Evolutionary conservation across 2,329 filamentous ascomycete genomes (phyloP).

Genomic region (Aspergillus nomiae): DNA sequence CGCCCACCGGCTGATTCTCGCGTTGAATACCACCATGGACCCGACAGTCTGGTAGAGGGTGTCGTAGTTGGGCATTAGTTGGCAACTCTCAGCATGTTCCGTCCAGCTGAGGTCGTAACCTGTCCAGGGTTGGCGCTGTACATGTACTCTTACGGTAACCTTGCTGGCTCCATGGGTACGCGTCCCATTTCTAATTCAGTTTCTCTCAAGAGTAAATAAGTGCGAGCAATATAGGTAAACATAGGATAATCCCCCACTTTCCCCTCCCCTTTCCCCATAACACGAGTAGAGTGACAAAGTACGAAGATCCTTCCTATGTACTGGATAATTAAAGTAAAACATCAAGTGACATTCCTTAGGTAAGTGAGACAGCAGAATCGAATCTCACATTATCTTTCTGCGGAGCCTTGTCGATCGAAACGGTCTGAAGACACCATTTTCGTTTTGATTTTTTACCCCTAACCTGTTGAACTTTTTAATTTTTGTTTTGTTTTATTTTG

Average conservation of each 20-base stretch:
- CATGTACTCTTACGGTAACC: slow-evolving; percentile 1
- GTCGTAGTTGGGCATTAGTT: slow-evolving; percentile 30
- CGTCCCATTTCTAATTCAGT: not conserved
- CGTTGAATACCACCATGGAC: slow-evolving; percentile 22
- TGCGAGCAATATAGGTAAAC: not conserved
- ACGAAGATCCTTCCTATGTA: not conserved
- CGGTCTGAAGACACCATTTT: slow-evolving; percentile 12
- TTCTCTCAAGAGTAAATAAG: not conserved
- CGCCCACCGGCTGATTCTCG: slow-evolving; percentile 18
- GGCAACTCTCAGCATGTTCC: slow-evolving; percentile 17
- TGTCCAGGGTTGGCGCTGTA: slow-evolving; percentile 5
- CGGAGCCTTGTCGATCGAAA: slow-evolving; percentile 21
- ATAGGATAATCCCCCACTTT: not conserved
- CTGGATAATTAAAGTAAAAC: slow-evolving; percentile 2
- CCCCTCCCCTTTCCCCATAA: not conserved
- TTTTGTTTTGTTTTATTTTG: not conserved
- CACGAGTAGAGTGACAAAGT: slow-evolving; percentile 1
- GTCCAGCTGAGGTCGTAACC: slow-evolving; percentile 17
- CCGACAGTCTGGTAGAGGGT: slow-evolving; percentile 29
- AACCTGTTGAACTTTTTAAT: not conserved
- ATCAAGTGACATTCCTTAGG: not conserved
- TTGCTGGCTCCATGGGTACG: not conserved
- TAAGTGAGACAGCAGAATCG: slow-evolving; percentile 14
- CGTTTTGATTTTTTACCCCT: not conserved
- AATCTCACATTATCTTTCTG: slow-evolving; percentile 13